Conservation (phyloP, 345 rosid genomes). For the Acer saccharum region DNA sequence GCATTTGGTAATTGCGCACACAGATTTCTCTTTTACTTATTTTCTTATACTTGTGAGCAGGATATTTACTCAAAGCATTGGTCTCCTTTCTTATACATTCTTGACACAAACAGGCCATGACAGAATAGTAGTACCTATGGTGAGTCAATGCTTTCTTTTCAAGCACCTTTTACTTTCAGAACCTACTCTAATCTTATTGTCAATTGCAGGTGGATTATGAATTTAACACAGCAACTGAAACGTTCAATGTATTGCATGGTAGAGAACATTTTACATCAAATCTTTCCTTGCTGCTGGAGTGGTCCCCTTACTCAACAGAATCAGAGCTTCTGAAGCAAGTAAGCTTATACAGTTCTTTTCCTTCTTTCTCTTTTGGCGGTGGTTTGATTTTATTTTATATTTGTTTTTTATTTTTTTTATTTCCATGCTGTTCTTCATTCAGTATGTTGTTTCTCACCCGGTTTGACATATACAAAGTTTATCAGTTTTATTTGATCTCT, state of each 20-base stretch:
- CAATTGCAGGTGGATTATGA: constrained; percentile 77
- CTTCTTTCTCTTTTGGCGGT: not conserved
- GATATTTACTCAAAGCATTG: constrained; percentile 72
- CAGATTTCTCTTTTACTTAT: not conserved
- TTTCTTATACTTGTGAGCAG: constrained; percentile 38
- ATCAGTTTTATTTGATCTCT: not conserved
- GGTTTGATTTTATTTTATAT: constrained; percentile 10
- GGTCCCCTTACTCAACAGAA: constrained; percentile 94
- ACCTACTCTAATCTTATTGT: constrained; percentile 12
- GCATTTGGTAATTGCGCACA: not conserved
- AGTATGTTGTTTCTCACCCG: not conserved
- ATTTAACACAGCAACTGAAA: constrained; percentile 40
- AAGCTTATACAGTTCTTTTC: constrained; percentile 25
- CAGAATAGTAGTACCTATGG: constrained; percentile 96
- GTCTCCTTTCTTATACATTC: constrained; percentile 90
- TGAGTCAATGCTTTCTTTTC: constrained; percentile 38
- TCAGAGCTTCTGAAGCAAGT: constrained; percentile 90
- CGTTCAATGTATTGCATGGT: constrained; percentile 44
- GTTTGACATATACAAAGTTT: not conserved
- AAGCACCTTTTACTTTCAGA: not conserved
- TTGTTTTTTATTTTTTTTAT: too few species aligned
- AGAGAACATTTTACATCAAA: constrained; percentile 61
- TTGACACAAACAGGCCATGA: constrained; percentile 70
- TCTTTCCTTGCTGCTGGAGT: constrained; percentile 69
- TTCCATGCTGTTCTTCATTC: not conserved